Base-by-base conservation (phyloP, 202 grass and related monocot genomes). In the Musa balbisiana region DNA sequence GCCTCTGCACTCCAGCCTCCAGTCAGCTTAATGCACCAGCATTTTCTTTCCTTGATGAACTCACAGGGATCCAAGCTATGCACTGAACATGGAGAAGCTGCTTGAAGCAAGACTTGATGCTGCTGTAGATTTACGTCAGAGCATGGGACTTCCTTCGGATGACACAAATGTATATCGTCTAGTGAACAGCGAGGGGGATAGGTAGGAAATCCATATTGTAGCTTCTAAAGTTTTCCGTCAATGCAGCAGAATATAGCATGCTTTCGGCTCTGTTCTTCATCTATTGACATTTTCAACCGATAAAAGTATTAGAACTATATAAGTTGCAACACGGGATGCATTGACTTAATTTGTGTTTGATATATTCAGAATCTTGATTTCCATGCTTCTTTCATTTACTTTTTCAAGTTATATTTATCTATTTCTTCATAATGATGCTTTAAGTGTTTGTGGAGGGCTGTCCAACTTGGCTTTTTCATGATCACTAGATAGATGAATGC, bases 101-200 rank as follows among this genome's bases (percentile, higher is more conserved):
- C 94, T 98, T 49, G 83, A 98, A 80, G 82, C 84, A 85, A 98
- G 94, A 71, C 76, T 98, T 87, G 83, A 53, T 77, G 86, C 78
- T 85, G 87, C 94, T 63, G 74, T 88, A 52, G 56, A 87, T 83
- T 82, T 94, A 76, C 86, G 88, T 52, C 27, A 8, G 64, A 78
- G 83, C 73, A 84, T 98, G 74, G 88, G 64, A 58, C 81, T 98
- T 79, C 91, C 87, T 53, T 94, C 94, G 52, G 77, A 67, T 80
- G 67, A 88, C 71, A 94, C 88, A 80, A 98, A 94, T 89, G 85
- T 83, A 21, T 98, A 98, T 79, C 91, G 91, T 79, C 85, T 94
- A 53, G 86, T 98, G 68, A 98, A 98, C 77, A 98, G 88, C 64
- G 94, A 98, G 86, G 94, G 94, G 0, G 94, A 98, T 84, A 84